A percentile compares a stretch with the other conserved stretches of the same genome.
These are phyloP conservation scores for Eimeria tenella DNA, from an alignment of 169 alveolate genomes.

Conservation along the genomic window DNA sequence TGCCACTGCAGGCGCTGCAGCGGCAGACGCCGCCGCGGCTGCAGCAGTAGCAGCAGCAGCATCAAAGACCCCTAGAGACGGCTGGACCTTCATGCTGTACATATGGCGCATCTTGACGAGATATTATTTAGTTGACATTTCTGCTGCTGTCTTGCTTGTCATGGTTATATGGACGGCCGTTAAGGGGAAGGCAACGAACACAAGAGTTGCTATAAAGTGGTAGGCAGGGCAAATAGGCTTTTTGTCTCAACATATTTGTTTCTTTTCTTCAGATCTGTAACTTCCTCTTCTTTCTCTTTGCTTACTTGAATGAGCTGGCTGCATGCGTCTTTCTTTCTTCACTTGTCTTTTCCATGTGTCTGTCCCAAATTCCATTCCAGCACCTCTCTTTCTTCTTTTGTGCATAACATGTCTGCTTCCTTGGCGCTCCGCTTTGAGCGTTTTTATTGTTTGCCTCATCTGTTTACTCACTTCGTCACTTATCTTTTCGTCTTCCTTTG, in stretches of 20 bases:
- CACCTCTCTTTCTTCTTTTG: background rate
- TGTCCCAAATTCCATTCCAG: background rate
- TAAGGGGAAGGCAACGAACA: constrained; percentile 4
- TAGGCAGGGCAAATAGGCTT: background rate
- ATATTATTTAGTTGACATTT: background rate
- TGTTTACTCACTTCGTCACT: no score
- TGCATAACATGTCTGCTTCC: background rate
- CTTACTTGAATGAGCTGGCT: background rate
- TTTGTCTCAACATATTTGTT: background rate
- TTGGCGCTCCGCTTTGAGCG: background rate
- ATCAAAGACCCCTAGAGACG: background rate
- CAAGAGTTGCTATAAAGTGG: background rate
- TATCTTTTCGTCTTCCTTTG: background rate
- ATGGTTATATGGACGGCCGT: background rate
- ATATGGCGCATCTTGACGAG: background rate
- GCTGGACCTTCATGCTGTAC: background rate
- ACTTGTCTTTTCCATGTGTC: no score
- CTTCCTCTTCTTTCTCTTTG: background rate
- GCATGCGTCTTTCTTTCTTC: no score
- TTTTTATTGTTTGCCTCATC: background rate
- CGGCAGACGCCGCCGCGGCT: background rate
- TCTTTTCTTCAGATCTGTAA: background rate
- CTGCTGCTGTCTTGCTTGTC: background rate
- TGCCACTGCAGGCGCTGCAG: background rate
- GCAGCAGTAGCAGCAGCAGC: background rate